Base-by-base conservation (phyloP, 2,329 filamentous ascomycete species). In the Orbilia blumenaviensis region DNA sequence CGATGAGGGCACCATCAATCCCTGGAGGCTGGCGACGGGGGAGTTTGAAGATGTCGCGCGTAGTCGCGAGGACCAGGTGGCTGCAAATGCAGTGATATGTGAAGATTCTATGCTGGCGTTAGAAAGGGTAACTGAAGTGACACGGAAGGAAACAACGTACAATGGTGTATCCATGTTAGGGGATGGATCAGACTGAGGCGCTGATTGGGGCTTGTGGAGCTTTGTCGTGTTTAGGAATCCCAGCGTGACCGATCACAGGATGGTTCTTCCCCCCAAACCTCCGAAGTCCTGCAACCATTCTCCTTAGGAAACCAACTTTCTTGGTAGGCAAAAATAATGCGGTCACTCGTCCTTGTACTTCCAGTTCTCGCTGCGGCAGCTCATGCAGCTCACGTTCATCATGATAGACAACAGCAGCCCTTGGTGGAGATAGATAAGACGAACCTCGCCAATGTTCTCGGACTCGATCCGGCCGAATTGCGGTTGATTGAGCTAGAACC, bases 401-500 rank as follows among this genome's bases (percentile, higher is more conserved):
- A 58, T 27, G 54, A 63, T 27, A 64, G 66, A 44, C 61, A 69
- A 4, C 77, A 78, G 34, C 58, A 77, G 14, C 63, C 64, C 38
- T 67, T 78, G 38, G 67, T 46, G 16, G 72, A 42, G 10, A 42
- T 63, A 5, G 54, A 69, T n/a, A 60, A 66, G 38, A 71, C 38
- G 3, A 48, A 63, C 12, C 52, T 67, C 44, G 63, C 62, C 27
- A 73, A 52, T 27, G 27, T 50, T 48, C 60, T 72, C 36, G 68
- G 66, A 25, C 60, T 67, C 50, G 72, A 78, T 48, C 75, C 68
- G 27, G 75, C 66, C 38, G 87, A 90, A 80, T 86, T 86, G 79
- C 95, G 88, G 82, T 86, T 96, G 52, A 89, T 99, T 78, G 94
- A 98, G 85, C 86, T 95, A 25, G 87, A 88, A n/a, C 93, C 93